Percentiles rank a stretch among this genome's conserved stretches.
Evolutionary conservation across 176 grass and related monocot species (phyloP).

Genomic region (Oryza officinalis): DNA sequence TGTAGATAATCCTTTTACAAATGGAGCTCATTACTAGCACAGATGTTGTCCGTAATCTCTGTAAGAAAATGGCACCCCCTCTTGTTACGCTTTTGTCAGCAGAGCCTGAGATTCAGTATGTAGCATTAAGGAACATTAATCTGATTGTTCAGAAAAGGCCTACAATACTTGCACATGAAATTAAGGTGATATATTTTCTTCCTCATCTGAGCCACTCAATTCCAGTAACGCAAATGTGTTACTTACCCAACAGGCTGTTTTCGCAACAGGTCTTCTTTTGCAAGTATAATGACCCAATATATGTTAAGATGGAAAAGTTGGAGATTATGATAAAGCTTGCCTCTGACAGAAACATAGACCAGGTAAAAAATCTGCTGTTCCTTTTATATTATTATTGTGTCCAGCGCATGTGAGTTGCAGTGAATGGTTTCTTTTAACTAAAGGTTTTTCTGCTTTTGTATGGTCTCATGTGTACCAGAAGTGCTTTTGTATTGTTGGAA

Average conservation of each 20-base stretch:
- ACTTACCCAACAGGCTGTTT: slow-evolving; percentile 11
- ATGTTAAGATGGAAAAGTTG: slow-evolving; percentile 99
- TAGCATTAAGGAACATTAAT: slow-evolving; percentile 97
- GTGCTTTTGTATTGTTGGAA: not conserved
- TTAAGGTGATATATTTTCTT: slow-evolving; percentile 76
- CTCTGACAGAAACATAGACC: slow-evolving; percentile 94
- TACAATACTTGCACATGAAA: slow-evolving; percentile 99
- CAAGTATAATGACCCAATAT: slow-evolving; percentile 98
- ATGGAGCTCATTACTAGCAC: slow-evolving; percentile 99
- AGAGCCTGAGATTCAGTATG: slow-evolving; percentile 98
- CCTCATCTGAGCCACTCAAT: slow-evolving; percentile 33
- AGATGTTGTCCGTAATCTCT: slow-evolving; percentile 96
- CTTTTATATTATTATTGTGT: slow-evolving; percentile 3
- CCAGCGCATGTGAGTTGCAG: not conserved
- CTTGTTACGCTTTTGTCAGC: slow-evolving; percentile 96
- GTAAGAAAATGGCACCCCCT: slow-evolving; percentile 99
- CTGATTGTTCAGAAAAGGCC: slow-evolving; percentile 98
- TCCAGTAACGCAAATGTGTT: not conserved
- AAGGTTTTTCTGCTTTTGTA: slow-evolving; percentile 7
- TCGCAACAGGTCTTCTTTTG: slow-evolving; percentile 94
- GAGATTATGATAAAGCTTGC: slow-evolving; percentile 99
- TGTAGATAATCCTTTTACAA: slow-evolving; percentile 96
- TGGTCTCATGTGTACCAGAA: not conserved
- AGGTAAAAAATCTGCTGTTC: slow-evolving; percentile 63
- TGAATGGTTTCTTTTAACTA: not conserved